These are phyloP conservation scores for Scenedesmus sp. DNA, from an alignment of 163 green algal species.

Conservation along the genomic window DNA sequence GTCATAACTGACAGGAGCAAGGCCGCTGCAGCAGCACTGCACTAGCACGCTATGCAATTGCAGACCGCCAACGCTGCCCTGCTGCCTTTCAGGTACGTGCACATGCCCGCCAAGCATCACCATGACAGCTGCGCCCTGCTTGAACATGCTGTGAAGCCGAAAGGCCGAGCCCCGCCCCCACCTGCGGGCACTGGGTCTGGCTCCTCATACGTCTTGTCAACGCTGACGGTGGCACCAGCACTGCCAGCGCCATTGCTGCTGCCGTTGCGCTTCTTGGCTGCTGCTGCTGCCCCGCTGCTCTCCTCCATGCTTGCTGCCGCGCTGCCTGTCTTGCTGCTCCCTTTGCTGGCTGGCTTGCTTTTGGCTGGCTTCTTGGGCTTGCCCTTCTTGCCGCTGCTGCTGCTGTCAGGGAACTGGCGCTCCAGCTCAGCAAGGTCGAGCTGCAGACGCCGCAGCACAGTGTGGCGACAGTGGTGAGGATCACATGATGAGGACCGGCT, in stretches of 20 bases:
- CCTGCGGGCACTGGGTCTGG: constrained; percentile 39
- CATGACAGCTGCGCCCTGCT: too few relatives aligned
- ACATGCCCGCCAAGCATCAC: too few relatives aligned
- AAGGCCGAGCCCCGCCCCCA: neutral
- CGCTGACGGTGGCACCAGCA: neutral
- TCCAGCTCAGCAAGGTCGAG: constrained; percentile 16
- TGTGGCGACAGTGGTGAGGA: neutral
- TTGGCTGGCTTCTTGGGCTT: constrained; percentile 47
- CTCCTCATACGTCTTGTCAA: constrained; percentile 42
- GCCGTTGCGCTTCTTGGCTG: neutral
- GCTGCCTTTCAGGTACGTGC: too few relatives aligned
- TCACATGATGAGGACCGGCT: neutral
- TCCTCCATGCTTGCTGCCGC: constrained; percentile 10
- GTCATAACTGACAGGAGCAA: too few relatives aligned
- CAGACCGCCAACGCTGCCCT: too few relatives aligned
- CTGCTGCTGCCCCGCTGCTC: constrained; percentile 24
- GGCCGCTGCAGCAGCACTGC: too few relatives aligned
- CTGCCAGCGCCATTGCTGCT: constrained; percentile 2
- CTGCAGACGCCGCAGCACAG: neutral
- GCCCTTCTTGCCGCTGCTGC: constrained; percentile 1
- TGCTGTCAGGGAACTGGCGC: neutral
- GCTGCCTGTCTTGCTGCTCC: neutral
- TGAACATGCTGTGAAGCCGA: too few relatives aligned
- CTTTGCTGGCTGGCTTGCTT: neutral
- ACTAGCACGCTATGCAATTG: too few relatives aligned